Evolutionary conservation across 2,329 filamentous ascomycete species (phyloP).

Genomic region (Aspergillus tubingensis): DNA sequence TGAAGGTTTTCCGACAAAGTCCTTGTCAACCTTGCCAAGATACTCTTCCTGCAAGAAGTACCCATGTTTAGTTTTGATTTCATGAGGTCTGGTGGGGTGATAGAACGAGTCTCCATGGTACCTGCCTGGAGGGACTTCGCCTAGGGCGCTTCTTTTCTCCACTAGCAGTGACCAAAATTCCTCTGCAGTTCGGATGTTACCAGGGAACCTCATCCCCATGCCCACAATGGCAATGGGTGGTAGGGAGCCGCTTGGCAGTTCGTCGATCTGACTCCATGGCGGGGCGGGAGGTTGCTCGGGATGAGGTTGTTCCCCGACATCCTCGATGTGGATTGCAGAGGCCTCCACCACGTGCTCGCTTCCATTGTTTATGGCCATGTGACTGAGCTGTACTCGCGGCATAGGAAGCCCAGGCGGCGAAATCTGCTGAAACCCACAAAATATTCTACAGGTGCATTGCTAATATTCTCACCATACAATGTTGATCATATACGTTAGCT

Average conservation of each 20-base stretch:
- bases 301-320: background rate
- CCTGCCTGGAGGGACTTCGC: slow-evolving; percentile 26
- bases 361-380: slow-evolving; percentile 1
- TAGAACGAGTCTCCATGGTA: slow-evolving; percentile 30
- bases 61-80: slow-evolving; percentile 17
- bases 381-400: background rate
- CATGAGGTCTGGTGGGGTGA: slow-evolving; percentile 14
- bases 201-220: slow-evolving; percentile 28
- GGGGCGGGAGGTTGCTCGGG: background rate
- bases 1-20: slow-evolving; percentile 28
- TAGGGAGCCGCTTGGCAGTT: background rate
- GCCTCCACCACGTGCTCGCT: slow-evolving; percentile 3
- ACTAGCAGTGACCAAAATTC: slow-evolving; percentile 28
- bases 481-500: background rate
- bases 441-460: background rate
- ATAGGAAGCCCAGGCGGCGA: background rate
- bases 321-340: background rate
- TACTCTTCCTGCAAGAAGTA: slow-evolving; percentile 37
- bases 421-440: background rate
- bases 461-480: background rate
- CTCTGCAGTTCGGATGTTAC: slow-evolving; percentile 15
- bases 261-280: background rate
- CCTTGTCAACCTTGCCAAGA: slow-evolving; percentile 25
- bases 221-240: slow-evolving; percentile 26
- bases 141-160: slow-evolving; percentile 21